A percentile compares a stretch with the other conserved stretches of the same genome.
Conservation (phyloP, 2,329 filamentous ascomycete species). For the Hypoxylon sp. region DNA sequence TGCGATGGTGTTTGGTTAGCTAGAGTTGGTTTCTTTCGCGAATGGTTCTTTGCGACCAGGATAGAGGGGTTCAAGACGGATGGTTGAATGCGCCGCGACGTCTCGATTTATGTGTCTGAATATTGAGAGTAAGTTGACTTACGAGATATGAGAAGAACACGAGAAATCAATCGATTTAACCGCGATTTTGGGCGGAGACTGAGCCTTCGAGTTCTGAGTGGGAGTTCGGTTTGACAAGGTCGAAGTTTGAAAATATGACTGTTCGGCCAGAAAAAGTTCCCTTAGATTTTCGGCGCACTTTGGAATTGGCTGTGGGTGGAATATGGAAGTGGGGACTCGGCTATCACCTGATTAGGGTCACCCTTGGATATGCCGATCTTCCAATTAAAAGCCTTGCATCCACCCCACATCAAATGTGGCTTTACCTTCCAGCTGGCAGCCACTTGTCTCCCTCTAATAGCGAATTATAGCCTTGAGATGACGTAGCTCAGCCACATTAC, state of each 20-base stretch:
- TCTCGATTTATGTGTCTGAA: constrained; percentile 27
- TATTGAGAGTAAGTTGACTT: constrained; percentile 51
- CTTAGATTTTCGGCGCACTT: constrained; percentile 45
- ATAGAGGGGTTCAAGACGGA: constrained; percentile 11
- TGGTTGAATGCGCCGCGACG: constrained; percentile 8
- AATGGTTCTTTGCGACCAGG: constrained; percentile 12
- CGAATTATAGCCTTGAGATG: constrained; percentile 43
- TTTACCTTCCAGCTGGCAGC: constrained; percentile 8
- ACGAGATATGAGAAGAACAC: constrained; percentile 72
- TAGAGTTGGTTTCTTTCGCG: constrained; percentile 25
- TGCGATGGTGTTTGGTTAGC: constrained; percentile 39
- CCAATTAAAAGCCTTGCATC: constrained; percentile 21
- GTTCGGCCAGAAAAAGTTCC: constrained; percentile 52
- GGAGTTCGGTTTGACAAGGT: constrained; percentile 52
- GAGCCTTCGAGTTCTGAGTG: constrained; percentile 91
- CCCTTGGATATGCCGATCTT: constrained; percentile 6
- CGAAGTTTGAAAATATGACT: constrained; percentile 53
- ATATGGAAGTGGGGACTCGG: constrained; percentile 35
- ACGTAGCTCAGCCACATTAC: constrained; percentile 46
- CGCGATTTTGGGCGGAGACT: constrained; percentile 97
- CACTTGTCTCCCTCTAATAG: constrained; percentile 25
- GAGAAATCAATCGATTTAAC: constrained; percentile 99
- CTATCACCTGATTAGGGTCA: constrained; percentile 55
- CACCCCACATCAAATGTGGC: constrained; percentile 32
- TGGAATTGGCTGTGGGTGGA: constrained; percentile 44